Percentiles rank a stretch among this genome's conserved stretches.
phyloP scores from a whole-genome alignment of 805 yeast genomes.

The Kodamaea kaohsiungensis region DNA sequence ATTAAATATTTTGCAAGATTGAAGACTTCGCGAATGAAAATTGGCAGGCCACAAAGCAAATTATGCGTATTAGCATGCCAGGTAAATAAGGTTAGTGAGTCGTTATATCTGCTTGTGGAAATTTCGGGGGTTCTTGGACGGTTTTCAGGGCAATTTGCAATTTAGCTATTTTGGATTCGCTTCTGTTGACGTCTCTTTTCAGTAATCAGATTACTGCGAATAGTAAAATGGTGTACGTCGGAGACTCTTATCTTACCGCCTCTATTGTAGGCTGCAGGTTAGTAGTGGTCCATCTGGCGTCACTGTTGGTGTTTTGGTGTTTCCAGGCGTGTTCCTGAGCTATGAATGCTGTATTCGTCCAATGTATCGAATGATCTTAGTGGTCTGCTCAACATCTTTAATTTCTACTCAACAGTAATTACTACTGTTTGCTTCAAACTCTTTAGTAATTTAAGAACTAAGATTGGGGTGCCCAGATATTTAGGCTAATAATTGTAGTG shows the following conservation, averaged over 20 bases:
- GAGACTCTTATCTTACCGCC: constrained; percentile 1
- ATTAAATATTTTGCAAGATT: background rate
- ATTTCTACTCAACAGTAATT: no score
- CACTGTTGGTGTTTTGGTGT: background rate
- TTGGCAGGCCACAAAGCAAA: background rate
- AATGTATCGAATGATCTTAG: background rate
- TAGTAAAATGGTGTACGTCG: background rate
- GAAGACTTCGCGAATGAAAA: background rate
- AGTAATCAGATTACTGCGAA: constrained; percentile 1
- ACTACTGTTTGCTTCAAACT: no score
- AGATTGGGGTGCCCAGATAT: no score
- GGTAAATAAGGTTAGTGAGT: background rate
- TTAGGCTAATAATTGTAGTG: no score
- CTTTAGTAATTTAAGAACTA: no score
- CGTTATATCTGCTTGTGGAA: background rate
- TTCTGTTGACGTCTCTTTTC: background rate
- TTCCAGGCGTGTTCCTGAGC: constrained; percentile 2
- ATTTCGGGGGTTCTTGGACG: background rate
- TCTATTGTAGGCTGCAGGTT: background rate
- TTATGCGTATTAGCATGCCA: background rate
- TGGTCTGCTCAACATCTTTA: background rate
- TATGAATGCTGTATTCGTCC: background rate
- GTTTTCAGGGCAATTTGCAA: background rate
- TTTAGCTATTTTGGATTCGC: background rate
- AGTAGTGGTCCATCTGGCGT: background rate